Conservation (phyloP, 1,284 basidiomycete species). For the Peniophora sp. region DNA sequence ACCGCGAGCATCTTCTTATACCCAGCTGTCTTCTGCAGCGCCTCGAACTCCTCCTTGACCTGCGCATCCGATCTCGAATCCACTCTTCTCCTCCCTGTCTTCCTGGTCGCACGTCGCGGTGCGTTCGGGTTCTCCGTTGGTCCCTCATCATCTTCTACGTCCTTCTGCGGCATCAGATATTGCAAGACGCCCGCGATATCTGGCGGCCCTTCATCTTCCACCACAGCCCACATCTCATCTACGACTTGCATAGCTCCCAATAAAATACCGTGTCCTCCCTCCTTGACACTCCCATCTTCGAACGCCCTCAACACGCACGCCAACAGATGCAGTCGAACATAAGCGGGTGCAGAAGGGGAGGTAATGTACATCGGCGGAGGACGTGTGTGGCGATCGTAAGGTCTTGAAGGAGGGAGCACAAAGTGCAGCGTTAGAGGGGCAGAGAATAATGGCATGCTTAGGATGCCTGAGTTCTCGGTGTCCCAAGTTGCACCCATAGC, state of each 20-base stretch:
- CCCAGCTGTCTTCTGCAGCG: slow-evolving; percentile 34
- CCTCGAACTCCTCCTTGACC: slow-evolving; percentile 50
- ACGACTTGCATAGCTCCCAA: slow-evolving; percentile 72
- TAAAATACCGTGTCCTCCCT: slow-evolving; percentile 65
- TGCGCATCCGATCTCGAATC: slow-evolving; percentile 43
- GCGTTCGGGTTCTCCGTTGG: slow-evolving; percentile 3
- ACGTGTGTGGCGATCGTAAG: slow-evolving; percentile 46
- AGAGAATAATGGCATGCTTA: slow-evolving; percentile 56
- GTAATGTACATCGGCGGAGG: slow-evolving; percentile 73
- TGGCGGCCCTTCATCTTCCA: slow-evolving; percentile 68
- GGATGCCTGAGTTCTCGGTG: slow-evolving; percentile 29
- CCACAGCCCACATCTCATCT: slow-evolving; percentile 59
- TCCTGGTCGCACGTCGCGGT: slow-evolving; percentile 4
- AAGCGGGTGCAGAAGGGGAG: slow-evolving; percentile 68
- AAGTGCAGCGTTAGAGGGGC: slow-evolving; percentile 65
- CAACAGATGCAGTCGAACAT: slow-evolving; percentile 82
- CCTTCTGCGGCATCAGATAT: slow-evolving; percentile 42
- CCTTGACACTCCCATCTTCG: slow-evolving; percentile 47
- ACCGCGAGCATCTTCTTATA: slow-evolving; percentile 53
- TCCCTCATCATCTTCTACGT: slow-evolving; percentile 1
- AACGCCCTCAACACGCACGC: slow-evolving; percentile 51
- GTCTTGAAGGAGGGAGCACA: slow-evolving; percentile 42
- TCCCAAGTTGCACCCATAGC: slow-evolving; percentile 52
- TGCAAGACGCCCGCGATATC: slow-evolving; percentile 59
- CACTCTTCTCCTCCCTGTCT: slow-evolving; percentile 12